These are phyloP conservation scores for Curvularia verruculosa DNA, from an alignment of 2,329 filamentous ascomycete species.

Conservation along the genomic window DNA sequence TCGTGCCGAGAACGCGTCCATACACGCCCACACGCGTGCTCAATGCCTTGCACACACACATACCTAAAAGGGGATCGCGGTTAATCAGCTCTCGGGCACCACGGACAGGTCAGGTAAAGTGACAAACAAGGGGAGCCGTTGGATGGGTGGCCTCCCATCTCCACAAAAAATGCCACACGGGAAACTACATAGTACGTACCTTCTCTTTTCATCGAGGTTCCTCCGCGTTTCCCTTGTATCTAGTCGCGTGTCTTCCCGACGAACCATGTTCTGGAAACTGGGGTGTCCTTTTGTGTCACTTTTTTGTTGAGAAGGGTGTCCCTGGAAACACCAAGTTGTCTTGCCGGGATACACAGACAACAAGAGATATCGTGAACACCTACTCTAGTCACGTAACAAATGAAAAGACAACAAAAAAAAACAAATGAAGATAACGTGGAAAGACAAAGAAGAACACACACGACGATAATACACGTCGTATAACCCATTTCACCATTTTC, in stretches of 20 bases:
- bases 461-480: background rate
- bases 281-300: background rate
- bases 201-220: slow-evolving; percentile 11
- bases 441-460: background rate
- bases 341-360: background rate
- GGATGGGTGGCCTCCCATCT: background rate
- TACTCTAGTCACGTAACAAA: background rate
- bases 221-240: slow-evolving; percentile 3
- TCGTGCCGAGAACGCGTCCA: slow-evolving; percentile 8
- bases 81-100: background rate
- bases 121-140: background rate
- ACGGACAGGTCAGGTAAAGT: no score
- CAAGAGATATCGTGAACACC: slow-evolving; percentile 3
- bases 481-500: background rate
- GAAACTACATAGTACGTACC: no score
- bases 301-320: slow-evolving; percentile 11
- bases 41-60: background rate
- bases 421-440: background rate
- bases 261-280: slow-evolving; percentile 15
- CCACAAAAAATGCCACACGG: slow-evolving; percentile 1
- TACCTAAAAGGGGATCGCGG: background rate
- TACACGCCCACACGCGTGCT: background rate
- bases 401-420: background rate
- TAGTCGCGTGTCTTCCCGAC: slow-evolving; percentile 12
- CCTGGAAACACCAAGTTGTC: background rate